phyloP scores from a whole-genome alignment of 495 filamentous ascomycete species.

The Aspergillus sclerotiicarbonarius region DNA sequence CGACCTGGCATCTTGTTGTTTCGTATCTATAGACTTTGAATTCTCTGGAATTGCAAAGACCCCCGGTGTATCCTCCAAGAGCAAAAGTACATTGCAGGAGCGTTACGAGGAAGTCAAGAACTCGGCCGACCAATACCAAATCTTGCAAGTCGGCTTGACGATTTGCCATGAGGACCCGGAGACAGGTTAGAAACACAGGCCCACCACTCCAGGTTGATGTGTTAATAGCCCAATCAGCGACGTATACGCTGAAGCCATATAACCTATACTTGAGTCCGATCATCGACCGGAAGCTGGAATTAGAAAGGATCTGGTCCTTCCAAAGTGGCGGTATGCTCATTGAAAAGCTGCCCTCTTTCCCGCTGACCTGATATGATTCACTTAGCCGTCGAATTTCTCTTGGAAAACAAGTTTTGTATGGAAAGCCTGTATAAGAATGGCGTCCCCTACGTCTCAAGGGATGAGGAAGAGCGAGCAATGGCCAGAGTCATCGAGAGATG shows the following conservation, averaged over 20 bases:
- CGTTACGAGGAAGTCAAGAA: conserved; percentile 63
- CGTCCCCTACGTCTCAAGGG: conserved; percentile 66
- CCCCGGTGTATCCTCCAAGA: conserved; percentile 22
- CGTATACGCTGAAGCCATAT: conserved; percentile 64
- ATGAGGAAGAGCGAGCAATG: conserved; percentile 54
- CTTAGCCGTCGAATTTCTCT: conserved; percentile 60
- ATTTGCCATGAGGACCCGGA: conserved; percentile 55
- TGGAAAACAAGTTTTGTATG: conserved; percentile 61
- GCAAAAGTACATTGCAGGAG: conserved; percentile 52
- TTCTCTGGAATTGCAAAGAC: conserved; percentile 62
- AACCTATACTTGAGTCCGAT: conserved; percentile 65
- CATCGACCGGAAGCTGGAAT: conserved; percentile 43
- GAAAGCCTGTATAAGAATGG: conserved; percentile 55
- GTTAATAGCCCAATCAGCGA: conserved; percentile 28
- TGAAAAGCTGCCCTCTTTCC: neutral
- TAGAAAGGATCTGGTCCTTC: conserved; percentile 55
- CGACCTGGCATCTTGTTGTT: conserved; percentile 56
- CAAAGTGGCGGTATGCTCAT: conserved; percentile 47
- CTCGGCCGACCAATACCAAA: conserved; percentile 67
- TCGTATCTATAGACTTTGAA: conserved; percentile 74
- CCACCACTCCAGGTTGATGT: neutral
- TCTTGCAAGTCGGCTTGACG: conserved; percentile 76
- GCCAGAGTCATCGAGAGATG: conserved; percentile 24
- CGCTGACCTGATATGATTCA: conserved; percentile 5
- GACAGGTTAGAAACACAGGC: conserved; percentile 28